Conservation (phyloP, 176 grass and related monocot species). For the Phragmites australis region DNA sequence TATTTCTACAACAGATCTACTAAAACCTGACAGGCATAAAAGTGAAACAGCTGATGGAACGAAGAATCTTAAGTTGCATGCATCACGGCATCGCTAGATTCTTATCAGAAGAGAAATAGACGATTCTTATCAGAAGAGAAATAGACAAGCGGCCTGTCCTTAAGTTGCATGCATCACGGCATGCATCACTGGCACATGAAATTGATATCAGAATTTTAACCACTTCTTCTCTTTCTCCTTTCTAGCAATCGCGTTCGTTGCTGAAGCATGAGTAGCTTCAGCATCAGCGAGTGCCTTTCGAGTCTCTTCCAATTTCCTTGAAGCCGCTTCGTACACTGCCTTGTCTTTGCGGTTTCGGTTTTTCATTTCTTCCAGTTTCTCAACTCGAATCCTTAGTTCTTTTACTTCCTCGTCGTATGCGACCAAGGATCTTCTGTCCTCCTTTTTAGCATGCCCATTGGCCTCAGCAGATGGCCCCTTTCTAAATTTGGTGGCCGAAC, state of each 20-base stretch:
- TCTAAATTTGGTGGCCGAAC: constrained; percentile 44
- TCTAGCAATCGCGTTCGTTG: constrained; percentile 50
- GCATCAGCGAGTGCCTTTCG: constrained; percentile 58
- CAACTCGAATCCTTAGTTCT: constrained; percentile 58
- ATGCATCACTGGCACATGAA: background rate
- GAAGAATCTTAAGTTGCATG: background rate
- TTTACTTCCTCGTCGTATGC: constrained; percentile 76
- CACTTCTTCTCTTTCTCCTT: constrained; percentile 97
- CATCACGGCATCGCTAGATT: background rate
- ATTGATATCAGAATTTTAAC: constrained; percentile 74
- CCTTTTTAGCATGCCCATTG: constrained; percentile 40
- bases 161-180: no score
- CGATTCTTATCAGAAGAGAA: background rate
- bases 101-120: background rate
- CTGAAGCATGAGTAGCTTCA: constrained; percentile 68
- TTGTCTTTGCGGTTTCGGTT: constrained; percentile 82
- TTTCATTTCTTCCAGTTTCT: constrained; percentile 84
- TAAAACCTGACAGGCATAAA: constrained; percentile 8
- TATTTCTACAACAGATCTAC: background rate
- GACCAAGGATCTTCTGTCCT: constrained; percentile 75
- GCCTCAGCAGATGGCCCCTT: constrained; percentile 43
- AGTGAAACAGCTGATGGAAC: background rate
- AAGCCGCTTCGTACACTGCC: constrained; percentile 64
- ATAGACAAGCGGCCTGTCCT: no score
- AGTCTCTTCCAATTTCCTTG: constrained; percentile 67